phyloP scores from a whole-genome alignment of 1,284 basidiomycete species.

The Agroathelia rolfsii region DNA sequence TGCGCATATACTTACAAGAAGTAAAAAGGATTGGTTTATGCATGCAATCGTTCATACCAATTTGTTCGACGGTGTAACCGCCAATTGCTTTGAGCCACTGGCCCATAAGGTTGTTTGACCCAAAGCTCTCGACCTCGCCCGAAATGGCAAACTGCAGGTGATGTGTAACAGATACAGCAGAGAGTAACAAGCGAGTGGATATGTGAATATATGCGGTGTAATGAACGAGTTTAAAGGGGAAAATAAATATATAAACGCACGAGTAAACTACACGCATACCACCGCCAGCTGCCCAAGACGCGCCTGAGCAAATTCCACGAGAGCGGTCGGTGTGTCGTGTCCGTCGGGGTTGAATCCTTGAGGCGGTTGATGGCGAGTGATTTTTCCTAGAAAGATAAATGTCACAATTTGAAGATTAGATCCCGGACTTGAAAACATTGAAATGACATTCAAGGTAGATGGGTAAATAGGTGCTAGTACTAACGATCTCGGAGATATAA shows the following conservation, averaged over 20 bases:
- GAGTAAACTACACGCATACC: conserved; percentile 56
- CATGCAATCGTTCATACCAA: too few species aligned
- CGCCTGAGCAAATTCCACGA: conserved; percentile 40
- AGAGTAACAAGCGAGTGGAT: background rate
- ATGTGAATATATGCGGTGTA: too few species aligned
- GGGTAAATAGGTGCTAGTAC: conserved; percentile 12
- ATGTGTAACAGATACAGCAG: background rate
- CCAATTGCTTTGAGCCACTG: conserved; percentile 61
- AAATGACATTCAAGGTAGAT: conserved; percentile 1
- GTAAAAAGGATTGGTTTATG: too few species aligned
- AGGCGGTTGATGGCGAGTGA: conserved; percentile 40
- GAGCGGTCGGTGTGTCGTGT: conserved; percentile 31
- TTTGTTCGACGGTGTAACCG: conserved; percentile 51
- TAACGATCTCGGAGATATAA: conserved; percentile 52
- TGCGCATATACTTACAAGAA: background rate
- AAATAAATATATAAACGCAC: conserved; percentile 23
- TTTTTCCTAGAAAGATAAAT: conserved; percentile 34
- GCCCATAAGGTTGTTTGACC: conserved; percentile 68
- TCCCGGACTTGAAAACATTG: background rate
- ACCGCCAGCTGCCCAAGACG: conserved; percentile 56
- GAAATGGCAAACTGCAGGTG: conserved; percentile 44
- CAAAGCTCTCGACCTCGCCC: conserved; percentile 61
- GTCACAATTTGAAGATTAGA: background rate
- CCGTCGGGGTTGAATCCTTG: conserved; percentile 22
- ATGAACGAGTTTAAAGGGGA: conserved; percentile 5